Conservation (phyloP, 192 early-diverging fungal genomes). For the Pilobolus umbonatus region DNA sequence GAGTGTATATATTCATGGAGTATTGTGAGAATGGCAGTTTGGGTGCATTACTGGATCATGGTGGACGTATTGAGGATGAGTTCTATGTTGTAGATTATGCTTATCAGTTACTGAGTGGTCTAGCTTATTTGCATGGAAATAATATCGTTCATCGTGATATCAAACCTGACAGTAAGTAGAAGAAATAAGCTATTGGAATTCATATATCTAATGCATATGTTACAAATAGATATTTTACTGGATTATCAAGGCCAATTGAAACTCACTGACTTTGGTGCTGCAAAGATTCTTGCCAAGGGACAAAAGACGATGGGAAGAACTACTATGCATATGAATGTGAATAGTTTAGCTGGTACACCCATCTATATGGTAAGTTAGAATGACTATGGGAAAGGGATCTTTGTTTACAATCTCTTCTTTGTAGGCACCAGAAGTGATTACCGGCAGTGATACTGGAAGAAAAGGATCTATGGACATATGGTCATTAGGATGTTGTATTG, state of each 20-base stretch:
- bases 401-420: background rate
- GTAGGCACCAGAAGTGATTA: slow-evolving; percentile 75
- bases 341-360: slow-evolving; percentile 55
- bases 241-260: slow-evolving; percentile 76
- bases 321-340: slow-evolving; percentile 51
- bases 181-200: too few species aligned
- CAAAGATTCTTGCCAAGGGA: slow-evolving; percentile 78
- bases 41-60: slow-evolving; percentile 70
- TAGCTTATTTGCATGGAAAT: slow-evolving; percentile 78
- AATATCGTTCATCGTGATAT: slow-evolving; percentile 89
- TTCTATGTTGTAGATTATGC: slow-evolving; percentile 64
- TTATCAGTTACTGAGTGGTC: slow-evolving; percentile 76
- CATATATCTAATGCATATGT: background rate
- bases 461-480: slow-evolving; percentile 90
- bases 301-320: slow-evolving; percentile 54
- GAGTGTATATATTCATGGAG: slow-evolving; percentile 90
- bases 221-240: slow-evolving; percentile 66
- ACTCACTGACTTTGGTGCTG: slow-evolving; percentile 87
- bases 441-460: slow-evolving; percentile 64
- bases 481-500: slow-evolving; percentile 85
- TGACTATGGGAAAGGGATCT: background rate
- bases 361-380: slow-evolving; percentile 54
- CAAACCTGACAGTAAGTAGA: slow-evolving; percentile 77
- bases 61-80: slow-evolving; percentile 77
- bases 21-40: slow-evolving; percentile 77